Percentiles rank a stretch among this genome's conserved stretches.
Evolutionary conservation across 805 yeast genomes (phyloP).

Genomic region (Candida qinlingensis): DNA sequence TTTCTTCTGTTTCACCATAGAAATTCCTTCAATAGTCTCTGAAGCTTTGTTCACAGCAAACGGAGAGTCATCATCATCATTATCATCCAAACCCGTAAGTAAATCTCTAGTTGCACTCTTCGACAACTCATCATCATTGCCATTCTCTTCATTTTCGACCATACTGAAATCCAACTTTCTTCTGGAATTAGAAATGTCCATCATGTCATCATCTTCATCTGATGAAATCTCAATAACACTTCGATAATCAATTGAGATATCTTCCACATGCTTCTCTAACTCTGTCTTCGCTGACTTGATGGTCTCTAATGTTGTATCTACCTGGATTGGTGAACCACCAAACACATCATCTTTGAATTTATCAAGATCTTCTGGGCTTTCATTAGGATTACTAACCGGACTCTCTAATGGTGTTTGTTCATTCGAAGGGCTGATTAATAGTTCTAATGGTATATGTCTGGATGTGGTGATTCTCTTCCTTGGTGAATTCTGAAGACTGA

Average conservation of each 20-base stretch:
- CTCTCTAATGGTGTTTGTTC: neutral
- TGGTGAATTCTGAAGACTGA: neutral
- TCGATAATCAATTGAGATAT: neutral
- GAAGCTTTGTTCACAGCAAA: neutral
- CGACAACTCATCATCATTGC: neutral
- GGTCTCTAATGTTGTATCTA: neutral
- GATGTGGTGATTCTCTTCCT: neutral
- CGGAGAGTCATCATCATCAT: neutral
- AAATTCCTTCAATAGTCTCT: neutral
- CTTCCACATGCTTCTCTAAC: no score
- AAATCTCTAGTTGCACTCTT: neutral
- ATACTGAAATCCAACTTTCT: conserved; percentile 1
- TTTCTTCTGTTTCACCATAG: neutral
- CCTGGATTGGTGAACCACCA: neutral
- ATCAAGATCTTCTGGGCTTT: neutral
- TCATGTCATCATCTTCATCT: neutral
- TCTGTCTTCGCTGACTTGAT: no score
- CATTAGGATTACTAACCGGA: neutral
- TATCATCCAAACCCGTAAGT: neutral
- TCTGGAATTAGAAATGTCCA: neutral
- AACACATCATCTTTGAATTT: neutral
- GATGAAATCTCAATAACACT: neutral
- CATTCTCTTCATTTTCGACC: neutral
- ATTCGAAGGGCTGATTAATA: neutral
- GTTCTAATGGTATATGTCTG: neutral